Evolutionary conservation across 768 basidiomycete species (phyloP).

Genomic region (Leucocoprinus sp.): DNA sequence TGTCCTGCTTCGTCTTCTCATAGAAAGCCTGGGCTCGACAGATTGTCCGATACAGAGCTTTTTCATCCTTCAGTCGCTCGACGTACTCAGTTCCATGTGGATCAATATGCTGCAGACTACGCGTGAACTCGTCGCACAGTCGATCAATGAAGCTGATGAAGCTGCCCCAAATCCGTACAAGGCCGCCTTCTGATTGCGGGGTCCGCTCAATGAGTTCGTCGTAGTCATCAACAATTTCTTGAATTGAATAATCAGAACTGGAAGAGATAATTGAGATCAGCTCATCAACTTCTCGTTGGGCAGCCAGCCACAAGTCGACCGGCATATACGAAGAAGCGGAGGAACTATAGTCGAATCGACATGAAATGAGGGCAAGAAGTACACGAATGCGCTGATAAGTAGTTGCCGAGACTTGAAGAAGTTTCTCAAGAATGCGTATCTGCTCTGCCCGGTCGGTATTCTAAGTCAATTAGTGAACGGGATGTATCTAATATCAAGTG

Average conservation of each 20-base stretch:
- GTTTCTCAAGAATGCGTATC: slow-evolving; percentile 81
- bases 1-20: slow-evolving; percentile 77
- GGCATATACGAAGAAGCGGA: slow-evolving; percentile 85
- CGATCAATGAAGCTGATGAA: slow-evolving; percentile 95
- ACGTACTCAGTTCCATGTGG: slow-evolving; percentile 99
- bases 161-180: slow-evolving; percentile 87
- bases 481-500: slow-evolving; percentile 1
- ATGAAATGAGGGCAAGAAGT: slow-evolving; percentile 85
- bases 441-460: slow-evolving; percentile 96
- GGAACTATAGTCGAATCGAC: slow-evolving; percentile 95
- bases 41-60: slow-evolving; percentile 87
- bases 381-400: slow-evolving; percentile 93
- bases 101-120: slow-evolving; percentile 94
- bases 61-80: slow-evolving; percentile 93
- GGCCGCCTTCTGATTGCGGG: slow-evolving; percentile 61
- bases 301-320: slow-evolving; percentile 80
- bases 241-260: slow-evolving; percentile 72
- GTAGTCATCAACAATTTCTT: slow-evolving; percentile 84
- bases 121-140: slow-evolving; percentile 96
- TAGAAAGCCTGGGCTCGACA: slow-evolving; percentile 90
- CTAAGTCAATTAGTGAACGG: slow-evolving; percentile 31
- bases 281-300: slow-evolving; percentile 83
- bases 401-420: slow-evolving; percentile 79
- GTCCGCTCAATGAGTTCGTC: slow-evolving; percentile 82
- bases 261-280: slow-evolving; percentile 72